These are phyloP conservation scores for Epichloe brachyelytri DNA, from an alignment of 2,329 filamentous ascomycete species.

Conservation along the genomic window DNA sequence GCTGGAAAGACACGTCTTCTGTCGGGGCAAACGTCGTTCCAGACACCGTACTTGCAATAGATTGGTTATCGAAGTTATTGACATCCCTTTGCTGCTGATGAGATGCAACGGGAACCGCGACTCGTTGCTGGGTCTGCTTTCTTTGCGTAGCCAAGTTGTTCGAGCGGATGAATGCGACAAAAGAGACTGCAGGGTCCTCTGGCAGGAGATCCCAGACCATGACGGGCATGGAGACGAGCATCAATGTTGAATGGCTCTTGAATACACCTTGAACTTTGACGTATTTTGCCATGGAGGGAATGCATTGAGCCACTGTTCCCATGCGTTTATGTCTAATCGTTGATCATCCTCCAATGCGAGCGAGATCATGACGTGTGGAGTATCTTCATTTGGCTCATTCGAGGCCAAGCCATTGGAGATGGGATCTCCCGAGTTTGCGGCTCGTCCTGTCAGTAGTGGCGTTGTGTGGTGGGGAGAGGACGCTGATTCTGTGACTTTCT, in stretches of 20 bases:
- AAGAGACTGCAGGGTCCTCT: slow-evolving; percentile 42
- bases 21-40: slow-evolving; percentile 21
- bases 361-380: slow-evolving; percentile 49
- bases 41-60: slow-evolving; percentile 19
- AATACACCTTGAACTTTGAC: slow-evolving; percentile 49
- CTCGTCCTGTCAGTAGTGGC: slow-evolving; percentile 14
- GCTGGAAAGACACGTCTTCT: slow-evolving; percentile 11
- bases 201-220: slow-evolving; percentile 48
- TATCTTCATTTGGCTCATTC: slow-evolving; percentile 38
- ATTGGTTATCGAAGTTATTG: slow-evolving; percentile 10
- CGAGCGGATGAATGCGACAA: slow-evolving; percentile 45
- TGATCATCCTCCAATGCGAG: slow-evolving; percentile 46
- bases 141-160: slow-evolving; percentile 35
- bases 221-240: slow-evolving; percentile 44
- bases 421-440: slow-evolving; percentile 12
- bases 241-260: slow-evolving; percentile 46
- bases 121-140: slow-evolving; percentile 7
- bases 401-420: slow-evolving; percentile 16
- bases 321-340: slow-evolving; percentile 41
- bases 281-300: slow-evolving; percentile 45
- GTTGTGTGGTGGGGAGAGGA: slow-evolving; percentile 10
- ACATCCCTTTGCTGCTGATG: slow-evolving; percentile 9
- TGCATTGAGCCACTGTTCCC: slow-evolving; percentile 42
- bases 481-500: slow-evolving; percentile 13
- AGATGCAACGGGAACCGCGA: background rate